Percentiles rank a stretch among this genome's conserved stretches.
These are phyloP conservation scores for Phytophthora melonis DNA, from an alignment of 352 stramenopile genomes.

Conservation along the genomic window DNA sequence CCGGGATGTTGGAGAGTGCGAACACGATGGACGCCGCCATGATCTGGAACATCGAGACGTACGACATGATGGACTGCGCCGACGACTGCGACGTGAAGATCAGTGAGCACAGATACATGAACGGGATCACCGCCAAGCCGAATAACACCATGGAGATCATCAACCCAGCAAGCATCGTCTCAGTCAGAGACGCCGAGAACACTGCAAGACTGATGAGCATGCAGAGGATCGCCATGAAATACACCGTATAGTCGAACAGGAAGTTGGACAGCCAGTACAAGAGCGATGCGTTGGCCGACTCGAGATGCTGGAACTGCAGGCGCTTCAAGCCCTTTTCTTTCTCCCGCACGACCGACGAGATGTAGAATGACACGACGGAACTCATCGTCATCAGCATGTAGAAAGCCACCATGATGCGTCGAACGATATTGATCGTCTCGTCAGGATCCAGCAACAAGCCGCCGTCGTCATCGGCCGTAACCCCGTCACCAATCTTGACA, in stretches of 20 bases:
- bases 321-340: conserved; percentile 77
- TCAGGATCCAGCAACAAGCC: conserved; percentile 35
- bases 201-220: conserved; percentile 50
- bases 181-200: conserved; percentile 46
- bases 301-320: conserved; percentile 77
- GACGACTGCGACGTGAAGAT: conserved; percentile 81
- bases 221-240: conserved; percentile 38
- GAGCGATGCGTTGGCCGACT: conserved; percentile 49
- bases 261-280: conserved; percentile 80
- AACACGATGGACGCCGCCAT: conserved; percentile 60
- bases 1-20: conserved; percentile 56
- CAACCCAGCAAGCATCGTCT: conserved; percentile 51
- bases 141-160: conserved; percentile 48
- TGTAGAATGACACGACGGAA: conserved; percentile 74
- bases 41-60: conserved; percentile 75
- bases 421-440: conserved; percentile 44
- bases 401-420: conserved; percentile 94
- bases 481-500: conserved; percentile 25
- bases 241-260: conserved; percentile 69
- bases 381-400: conserved; percentile 79
- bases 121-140: conserved; percentile 66
- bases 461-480: conserved; percentile 31
- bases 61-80: conserved; percentile 83
- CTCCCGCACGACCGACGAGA: conserved; percentile 72
- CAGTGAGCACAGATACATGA: conserved; percentile 74